These are phyloP conservation scores for Gossypium turneri DNA, from an alignment of 345 rosid genomes.

Conservation along the genomic window DNA sequence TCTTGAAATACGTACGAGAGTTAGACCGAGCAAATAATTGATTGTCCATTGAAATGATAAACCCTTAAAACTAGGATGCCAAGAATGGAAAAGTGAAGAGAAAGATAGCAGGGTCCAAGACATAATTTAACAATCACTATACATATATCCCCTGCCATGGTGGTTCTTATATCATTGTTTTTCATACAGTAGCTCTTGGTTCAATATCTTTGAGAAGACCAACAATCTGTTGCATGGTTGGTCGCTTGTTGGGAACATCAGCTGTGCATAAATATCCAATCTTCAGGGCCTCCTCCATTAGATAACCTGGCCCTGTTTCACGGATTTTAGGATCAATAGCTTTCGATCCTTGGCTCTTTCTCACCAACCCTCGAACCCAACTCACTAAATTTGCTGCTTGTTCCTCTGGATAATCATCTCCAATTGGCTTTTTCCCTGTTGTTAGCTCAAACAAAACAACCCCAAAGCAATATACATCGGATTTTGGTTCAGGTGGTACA, in stretches of 20 bases:
- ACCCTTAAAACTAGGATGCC: constrained; percentile 11
- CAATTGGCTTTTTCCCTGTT: constrained; percentile 67
- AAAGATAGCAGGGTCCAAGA: constrained; percentile 19
- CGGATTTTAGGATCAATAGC: constrained; percentile 76
- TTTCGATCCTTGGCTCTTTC: constrained; percentile 56
- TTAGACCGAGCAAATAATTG: no score
- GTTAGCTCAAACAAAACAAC: constrained; percentile 78
- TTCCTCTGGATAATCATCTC: constrained; percentile 69
- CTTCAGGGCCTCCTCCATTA: constrained; percentile 86
- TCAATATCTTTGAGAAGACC: constrained; percentile 93
- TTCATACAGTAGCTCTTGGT: constrained; percentile 42
- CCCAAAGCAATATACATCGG: constrained; percentile 88
- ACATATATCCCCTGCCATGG: constrained; percentile 35
- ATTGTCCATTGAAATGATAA: no score
- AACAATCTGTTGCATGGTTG: constrained; percentile 96
- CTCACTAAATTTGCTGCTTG: constrained; percentile 49
- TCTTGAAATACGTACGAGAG: no score
- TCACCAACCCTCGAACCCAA: constrained; percentile 75
- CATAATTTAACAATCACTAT: constrained; percentile 17
- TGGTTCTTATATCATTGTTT: constrained; percentile 13
- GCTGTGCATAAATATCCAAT: constrained; percentile 92
- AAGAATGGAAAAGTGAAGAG: constrained; percentile 13
- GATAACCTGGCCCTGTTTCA: constrained; percentile 51
- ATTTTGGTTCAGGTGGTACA: constrained; percentile 78
- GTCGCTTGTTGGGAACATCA: constrained; percentile 77